Percentiles rank a stretch among this genome's conserved stretches.
Conservation (phyloP, 2,329 filamentous ascomycete genomes). For the Nothopassalora personata region DNA sequence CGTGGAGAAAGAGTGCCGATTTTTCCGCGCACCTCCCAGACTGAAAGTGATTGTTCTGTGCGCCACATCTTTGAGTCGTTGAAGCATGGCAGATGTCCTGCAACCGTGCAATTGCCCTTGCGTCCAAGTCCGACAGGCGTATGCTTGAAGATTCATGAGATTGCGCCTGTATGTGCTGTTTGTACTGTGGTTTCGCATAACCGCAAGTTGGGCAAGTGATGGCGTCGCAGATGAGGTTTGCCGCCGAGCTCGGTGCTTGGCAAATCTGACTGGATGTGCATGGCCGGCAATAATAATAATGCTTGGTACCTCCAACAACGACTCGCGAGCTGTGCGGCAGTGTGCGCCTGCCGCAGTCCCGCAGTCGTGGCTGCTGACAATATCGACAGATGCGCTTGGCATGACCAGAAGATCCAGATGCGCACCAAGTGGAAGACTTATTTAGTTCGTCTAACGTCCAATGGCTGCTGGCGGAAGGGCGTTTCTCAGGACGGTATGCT, state of each 20-base stretch:
- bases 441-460: background rate
- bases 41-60: constrained; percentile 1
- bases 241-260: background rate
- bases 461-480: background rate
- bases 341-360: background rate
- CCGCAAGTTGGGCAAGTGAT: background rate
- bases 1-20: background rate
- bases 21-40: background rate
- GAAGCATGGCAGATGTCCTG: background rate
- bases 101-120: background rate
- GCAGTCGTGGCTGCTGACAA: background rate
- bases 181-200: background rate
- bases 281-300: background rate
- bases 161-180: background rate
- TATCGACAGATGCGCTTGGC: background rate
- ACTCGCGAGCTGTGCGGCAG: background rate
- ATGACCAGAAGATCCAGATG: background rate
- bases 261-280: background rate
- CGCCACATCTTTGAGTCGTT: constrained; percentile 2
- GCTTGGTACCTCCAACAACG: background rate
- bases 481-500: background rate
- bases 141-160: background rate
- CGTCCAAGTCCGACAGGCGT: background rate
- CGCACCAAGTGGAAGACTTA: background rate
- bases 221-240: background rate